Evolutionary conservation across 83 land plant genomes (phyloP), one percentile per base, ranked within the genome.

Genomic region (Isoetes engelmannii): DNA sequence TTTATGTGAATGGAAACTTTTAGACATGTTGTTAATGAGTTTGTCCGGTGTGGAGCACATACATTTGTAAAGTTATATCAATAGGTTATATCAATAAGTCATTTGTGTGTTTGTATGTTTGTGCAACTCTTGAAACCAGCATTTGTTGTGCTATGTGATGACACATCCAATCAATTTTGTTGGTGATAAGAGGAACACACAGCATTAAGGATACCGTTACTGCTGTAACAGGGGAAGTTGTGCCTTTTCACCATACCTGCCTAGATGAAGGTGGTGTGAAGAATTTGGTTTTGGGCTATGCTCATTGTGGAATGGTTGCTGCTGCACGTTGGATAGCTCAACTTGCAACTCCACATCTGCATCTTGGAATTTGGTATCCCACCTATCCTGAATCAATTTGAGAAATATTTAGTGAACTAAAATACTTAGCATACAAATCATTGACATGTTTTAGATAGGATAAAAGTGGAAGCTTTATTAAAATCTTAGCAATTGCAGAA

Each of bases 221-320:
- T 42, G 98, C 96, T 72, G 98, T 79, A 15, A 93, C 98, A 37
- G 98, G 98, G 21, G 92, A 96, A n/a, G 87, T 93, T 44, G 98
- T 93, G 4, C 98, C 98, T 50, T 93, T 93, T 70, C 98, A 93
- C 78, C 98, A 90, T 72, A 83, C 85, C 57, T 80, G 90, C 48
- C 85, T 93, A 20, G 72, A 74, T 63, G 86, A 87, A 48, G 88
- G 84, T 72, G 98, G 98, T 37, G 87, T 93, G 19, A 84, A 77
- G 65, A 82, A 87, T 67, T 77, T 93, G 68, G 98, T 93, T 61
- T 76, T 93, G 50, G 98, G 98, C 28, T 93, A 90, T 84, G 98
- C 98, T 53, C 98, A 93, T 67, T 93, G 96, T 83, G 98, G 98
- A 43, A 90, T 93, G 96, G 98, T 93, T 66, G 98, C 98, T 75